Base-by-base conservation (phyloP, 495 filamentous ascomycete genomes). In the Daldinia grandis region DNA sequence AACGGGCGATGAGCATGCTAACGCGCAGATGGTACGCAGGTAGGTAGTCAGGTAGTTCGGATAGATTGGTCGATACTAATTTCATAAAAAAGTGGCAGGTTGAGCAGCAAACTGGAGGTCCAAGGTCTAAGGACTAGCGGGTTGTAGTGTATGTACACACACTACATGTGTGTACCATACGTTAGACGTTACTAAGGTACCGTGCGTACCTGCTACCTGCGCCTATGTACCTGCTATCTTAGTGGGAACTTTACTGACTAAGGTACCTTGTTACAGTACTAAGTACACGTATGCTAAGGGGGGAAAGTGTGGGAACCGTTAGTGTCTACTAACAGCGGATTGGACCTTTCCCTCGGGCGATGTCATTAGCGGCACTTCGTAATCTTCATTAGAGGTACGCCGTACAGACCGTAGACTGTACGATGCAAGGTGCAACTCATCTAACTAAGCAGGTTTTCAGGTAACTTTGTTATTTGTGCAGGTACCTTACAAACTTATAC, bases 21-120 rank as follows among this genome's bases (percentile, higher is more conserved):
- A 68, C 66, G 63, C 59, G 49, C 56, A 50, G 49, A 35, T 59
- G 47, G 63, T 62, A 72, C 38, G 40, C 49, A 71, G 44, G 58
- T 58, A 47, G 27, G 62, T 58, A 57, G 15, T 58, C 30, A 61
- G 62, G 53, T 44, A 58, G 53, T 30, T 55, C 38, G 57, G 56
- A 63, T 62, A 58, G 75, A 67, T 63, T 54, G 74, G 71, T 58
- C 70, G 70, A 69, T 71, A 44, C 59, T 74, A 73, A 70, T 74
- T 66, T 74, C 60, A 63, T 53, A 55, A 42, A 68, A 68, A 57
- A 40, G 62, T 66, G 59, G 71, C 62, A 69, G 66, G 64, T 65
- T 19, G 50, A 47, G 9, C 31, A 59, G 58, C 58, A 58, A 59
- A 56, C 47, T 38, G 37, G 17, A 25, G 33, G 19, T 27, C 24